These are phyloP conservation scores for Tranzscheliella williamsii DNA, from an alignment of 1,284 basidiomycete species.

Conservation along the genomic window DNA sequence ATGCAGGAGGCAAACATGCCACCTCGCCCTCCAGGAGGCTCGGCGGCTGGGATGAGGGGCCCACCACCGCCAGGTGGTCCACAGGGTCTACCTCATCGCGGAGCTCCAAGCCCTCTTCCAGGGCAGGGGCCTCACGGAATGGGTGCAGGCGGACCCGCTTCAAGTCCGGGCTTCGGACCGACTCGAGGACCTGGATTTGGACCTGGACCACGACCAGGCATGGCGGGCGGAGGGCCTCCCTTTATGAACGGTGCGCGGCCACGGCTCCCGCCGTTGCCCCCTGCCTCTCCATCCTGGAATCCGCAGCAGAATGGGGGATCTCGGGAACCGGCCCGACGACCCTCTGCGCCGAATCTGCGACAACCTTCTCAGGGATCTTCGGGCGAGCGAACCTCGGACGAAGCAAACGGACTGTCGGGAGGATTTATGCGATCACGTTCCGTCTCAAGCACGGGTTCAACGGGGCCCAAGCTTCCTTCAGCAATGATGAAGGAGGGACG, in stretches of 20 bases:
- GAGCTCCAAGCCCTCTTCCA: slow-evolving; percentile 26
- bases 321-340: slow-evolving; percentile 25
- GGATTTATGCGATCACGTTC: slow-evolving; percentile 37
- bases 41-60: no score
- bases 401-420: slow-evolving; percentile 6
- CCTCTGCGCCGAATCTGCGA: slow-evolving; percentile 50
- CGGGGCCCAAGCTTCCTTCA: slow-evolving; percentile 44
- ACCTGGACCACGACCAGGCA: no score
- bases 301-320: not conserved
- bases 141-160: slow-evolving; percentile 20
- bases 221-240: slow-evolving; percentile 9
- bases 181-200: not conserved
- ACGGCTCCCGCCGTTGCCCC: slow-evolving; percentile 22
- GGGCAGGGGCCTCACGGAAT: slow-evolving; percentile 21
- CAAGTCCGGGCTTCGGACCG: no score
- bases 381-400: slow-evolving; percentile 25
- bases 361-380: slow-evolving; percentile 27
- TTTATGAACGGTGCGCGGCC: slow-evolving; percentile 23
- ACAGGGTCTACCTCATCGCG: slow-evolving; percentile 8
- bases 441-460: slow-evolving; percentile 27
- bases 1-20: slow-evolving; percentile 38
- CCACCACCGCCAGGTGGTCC: slow-evolving; percentile 6
- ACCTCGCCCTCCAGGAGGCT: slow-evolving; percentile 17
- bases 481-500: slow-evolving; percentile 47
- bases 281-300: slow-evolving; percentile 1